Percentiles rank a stretch among this genome's conserved stretches.
Conservation (phyloP, 2,329 filamentous ascomycete genomes). For the Aspergillus aculeatinus region DNA sequence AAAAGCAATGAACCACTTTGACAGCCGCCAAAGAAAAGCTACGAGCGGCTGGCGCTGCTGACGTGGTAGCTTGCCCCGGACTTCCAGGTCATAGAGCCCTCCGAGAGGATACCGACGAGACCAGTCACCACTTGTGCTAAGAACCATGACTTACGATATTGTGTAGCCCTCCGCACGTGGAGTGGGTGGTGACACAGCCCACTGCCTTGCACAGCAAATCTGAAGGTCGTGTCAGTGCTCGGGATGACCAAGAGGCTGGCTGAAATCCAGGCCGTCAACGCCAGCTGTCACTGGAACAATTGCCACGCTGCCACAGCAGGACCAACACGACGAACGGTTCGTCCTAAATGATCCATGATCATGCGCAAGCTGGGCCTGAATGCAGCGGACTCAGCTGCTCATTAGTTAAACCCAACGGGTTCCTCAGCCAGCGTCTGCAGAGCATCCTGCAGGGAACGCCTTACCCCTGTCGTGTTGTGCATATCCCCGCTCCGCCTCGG, state of each 20-base stretch:
- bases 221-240: neutral
- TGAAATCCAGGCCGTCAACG: neutral
- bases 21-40: neutral
- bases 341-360: neutral
- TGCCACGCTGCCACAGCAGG: neutral
- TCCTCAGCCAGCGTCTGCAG: slow-evolving; percentile 1
- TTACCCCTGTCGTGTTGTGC: neutral
- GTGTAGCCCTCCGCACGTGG: slow-evolving; percentile 1
- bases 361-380: slow-evolving; percentile 1
- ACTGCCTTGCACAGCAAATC: neutral
- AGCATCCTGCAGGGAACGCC: neutral
- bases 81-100: neutral
- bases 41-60: neutral
- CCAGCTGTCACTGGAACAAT: neutral
- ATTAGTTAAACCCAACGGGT: neutral
- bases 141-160: neutral
- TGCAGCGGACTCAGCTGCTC: neutral
- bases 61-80: neutral
- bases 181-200: neutral
- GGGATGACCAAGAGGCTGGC: neutral
- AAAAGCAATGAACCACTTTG: neutral
- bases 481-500: neutral
- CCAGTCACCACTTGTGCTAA: neutral
- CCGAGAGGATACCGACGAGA: neutral
- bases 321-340: neutral